Percentiles rank a stretch among this genome's conserved stretches.
Evolutionary conservation across 345 rosid species (phyloP).

Genomic region (Garcia nutans): DNA sequence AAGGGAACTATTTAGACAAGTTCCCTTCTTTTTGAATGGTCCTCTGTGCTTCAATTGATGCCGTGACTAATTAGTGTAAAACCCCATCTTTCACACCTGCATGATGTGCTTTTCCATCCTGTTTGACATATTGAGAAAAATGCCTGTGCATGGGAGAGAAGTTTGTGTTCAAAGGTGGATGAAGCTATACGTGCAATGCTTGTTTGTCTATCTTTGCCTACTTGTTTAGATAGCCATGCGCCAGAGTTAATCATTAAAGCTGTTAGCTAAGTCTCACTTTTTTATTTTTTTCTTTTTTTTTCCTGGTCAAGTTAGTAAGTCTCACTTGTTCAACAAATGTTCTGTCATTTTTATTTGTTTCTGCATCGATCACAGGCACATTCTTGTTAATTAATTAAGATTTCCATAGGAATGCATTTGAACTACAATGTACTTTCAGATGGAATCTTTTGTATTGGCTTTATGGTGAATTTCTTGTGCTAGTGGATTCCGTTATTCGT

Average conservation of each 20-base stretch:
- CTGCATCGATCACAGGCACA: not conserved
- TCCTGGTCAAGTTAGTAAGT: too few species aligned
- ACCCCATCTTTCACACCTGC: not conserved
- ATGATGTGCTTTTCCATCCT: not conserved
- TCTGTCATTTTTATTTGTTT: not conserved
- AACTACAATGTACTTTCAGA: not conserved
- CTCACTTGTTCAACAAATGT: not conserved
- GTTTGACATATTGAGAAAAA: constrained; percentile 1
- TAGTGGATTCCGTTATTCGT: not conserved
- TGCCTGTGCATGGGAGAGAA: not conserved
- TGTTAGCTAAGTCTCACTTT: not conserved
- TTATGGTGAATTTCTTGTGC: not conserved
- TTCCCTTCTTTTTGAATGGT: not conserved
- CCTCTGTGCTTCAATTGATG: not conserved
- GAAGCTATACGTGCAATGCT: not conserved
- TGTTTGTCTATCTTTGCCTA: not conserved
- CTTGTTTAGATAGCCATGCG: not conserved
- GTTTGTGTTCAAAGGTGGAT: not conserved
- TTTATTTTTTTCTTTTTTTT: too few species aligned
- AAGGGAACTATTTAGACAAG: not conserved
- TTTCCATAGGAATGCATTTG: not conserved
- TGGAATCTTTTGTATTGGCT: not conserved
- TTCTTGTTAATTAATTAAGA: not conserved
- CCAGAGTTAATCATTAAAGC: not conserved
- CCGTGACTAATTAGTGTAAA: not conserved